phyloP scores from a whole-genome alignment of 305 asterid species.

The Solanum hybrid region DNA sequence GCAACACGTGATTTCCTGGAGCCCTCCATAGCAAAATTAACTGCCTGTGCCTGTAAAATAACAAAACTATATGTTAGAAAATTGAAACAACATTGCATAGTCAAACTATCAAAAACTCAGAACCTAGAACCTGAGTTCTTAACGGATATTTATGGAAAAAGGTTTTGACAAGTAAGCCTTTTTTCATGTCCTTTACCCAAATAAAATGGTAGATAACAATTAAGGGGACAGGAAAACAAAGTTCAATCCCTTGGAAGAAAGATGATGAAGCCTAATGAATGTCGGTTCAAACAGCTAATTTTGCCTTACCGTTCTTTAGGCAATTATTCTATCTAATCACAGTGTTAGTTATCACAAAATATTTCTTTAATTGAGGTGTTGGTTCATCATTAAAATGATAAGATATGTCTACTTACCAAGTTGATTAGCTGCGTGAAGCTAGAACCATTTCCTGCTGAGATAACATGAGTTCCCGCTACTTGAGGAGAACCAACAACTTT shows the following conservation, averaged over 20 bases:
- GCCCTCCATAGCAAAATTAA: conserved; percentile 85
- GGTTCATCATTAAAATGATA: conserved; percentile 16
- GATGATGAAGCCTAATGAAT: neutral
- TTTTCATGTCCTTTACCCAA: neutral
- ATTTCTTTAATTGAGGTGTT: neutral
- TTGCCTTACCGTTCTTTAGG: neutral
- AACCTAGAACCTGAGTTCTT: neutral
- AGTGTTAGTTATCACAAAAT: neutral
- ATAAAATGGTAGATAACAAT: neutral
- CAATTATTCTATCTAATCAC: neutral
- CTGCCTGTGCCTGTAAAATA: conserved; percentile 66
- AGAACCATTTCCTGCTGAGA: conserved; percentile 25
- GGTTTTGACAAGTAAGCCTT: neutral
- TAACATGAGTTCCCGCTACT: conserved; percentile 28
- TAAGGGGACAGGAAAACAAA: neutral
- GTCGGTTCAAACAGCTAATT: neutral
- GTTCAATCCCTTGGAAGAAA: neutral
- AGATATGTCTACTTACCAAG: conserved; percentile 25
- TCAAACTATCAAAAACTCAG: neutral
- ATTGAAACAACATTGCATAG: neutral
- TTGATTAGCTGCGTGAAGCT: conserved; percentile 29
- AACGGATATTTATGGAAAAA: neutral
- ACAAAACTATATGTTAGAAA: neutral
- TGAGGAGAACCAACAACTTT: conserved; percentile 40
- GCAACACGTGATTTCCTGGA: conserved; percentile 73